A percentile compares a stretch with the other conserved stretches of the same genome.
phyloP scores from a whole-genome alignment of 306 rosid genomes.

The Trichosanthes cucumerina region DNA sequence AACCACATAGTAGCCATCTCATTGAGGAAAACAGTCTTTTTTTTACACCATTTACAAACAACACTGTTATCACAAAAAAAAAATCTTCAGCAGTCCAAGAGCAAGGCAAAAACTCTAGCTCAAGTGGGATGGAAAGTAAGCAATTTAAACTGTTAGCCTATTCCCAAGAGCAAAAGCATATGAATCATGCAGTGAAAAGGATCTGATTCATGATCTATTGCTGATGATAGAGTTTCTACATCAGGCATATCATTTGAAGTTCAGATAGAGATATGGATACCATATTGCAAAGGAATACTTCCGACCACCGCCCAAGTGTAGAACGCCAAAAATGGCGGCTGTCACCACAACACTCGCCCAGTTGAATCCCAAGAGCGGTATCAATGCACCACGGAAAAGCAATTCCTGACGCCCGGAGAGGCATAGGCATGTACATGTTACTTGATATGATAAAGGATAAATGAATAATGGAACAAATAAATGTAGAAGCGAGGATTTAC shows the following conservation, averaged over 20 bases:
- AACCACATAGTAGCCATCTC: too few species aligned
- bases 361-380: slow-evolving; percentile 74
- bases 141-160: not conserved
- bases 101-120: not conserved
- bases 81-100: not conserved
- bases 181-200: slow-evolving; percentile 7
- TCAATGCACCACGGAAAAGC: slow-evolving; percentile 79
- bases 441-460: not conserved
- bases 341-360: slow-evolving; percentile 53
- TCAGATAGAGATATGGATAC: slow-evolving; percentile 20
- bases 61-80: not conserved
- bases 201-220: not conserved
- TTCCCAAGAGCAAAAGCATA: not conserved
- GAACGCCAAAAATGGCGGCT: slow-evolving; percentile 67
- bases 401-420: slow-evolving; percentile 44
- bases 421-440: not conserved
- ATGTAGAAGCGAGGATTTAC: not conserved
- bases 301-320: slow-evolving; percentile 72
- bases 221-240: not conserved
- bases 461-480: not conserved
- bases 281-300: slow-evolving; percentile 81
- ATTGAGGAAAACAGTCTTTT: not conserved
- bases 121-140: not conserved
- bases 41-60: not conserved
- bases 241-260: not conserved